A percentile compares a stretch with the other conserved stretches of the same genome.
Conservation (phyloP, 1,284 basidiomycete species). For the Marasmius fiardii region DNA sequence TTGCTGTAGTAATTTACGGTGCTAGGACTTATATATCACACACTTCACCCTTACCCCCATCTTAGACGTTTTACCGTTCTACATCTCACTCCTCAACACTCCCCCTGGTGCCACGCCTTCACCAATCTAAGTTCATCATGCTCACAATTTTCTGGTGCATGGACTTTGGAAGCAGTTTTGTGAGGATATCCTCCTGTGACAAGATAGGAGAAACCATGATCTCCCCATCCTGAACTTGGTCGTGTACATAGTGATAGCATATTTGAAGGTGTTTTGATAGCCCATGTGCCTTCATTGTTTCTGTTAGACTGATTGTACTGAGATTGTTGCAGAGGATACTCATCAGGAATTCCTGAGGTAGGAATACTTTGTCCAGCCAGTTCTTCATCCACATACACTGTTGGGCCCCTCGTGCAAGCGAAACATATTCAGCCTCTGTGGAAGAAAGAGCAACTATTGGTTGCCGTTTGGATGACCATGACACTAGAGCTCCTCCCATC, state of each 20-base stretch:
- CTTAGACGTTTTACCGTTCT: too few relatives aligned
- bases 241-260: neutral
- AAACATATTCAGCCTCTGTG: too few relatives aligned
- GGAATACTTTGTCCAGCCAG: too few relatives aligned
- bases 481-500: too few relatives aligned
- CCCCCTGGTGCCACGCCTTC: neutral
- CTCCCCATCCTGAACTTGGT: neutral
- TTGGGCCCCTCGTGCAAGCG: too few relatives aligned
- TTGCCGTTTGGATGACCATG: too few relatives aligned
- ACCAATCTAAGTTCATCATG: neutral
- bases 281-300: conserved; percentile 5
- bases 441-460: too few relatives aligned
- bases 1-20: too few relatives aligned
- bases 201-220: neutral
- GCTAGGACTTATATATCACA: too few relatives aligned
- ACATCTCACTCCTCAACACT: neutral
- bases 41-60: too few relatives aligned
- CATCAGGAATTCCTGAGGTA: neutral
- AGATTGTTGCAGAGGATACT: conserved; percentile 4
- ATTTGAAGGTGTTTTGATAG: neutral
- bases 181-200: neutral
- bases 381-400: too few relatives aligned
- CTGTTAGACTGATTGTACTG: conserved; percentile 9
- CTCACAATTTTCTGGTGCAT: neutral
- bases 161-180: neutral